Evolutionary conservation across 1,284 basidiomycete genomes (phyloP).

Genomic region (Irpex rosettiformis): DNA sequence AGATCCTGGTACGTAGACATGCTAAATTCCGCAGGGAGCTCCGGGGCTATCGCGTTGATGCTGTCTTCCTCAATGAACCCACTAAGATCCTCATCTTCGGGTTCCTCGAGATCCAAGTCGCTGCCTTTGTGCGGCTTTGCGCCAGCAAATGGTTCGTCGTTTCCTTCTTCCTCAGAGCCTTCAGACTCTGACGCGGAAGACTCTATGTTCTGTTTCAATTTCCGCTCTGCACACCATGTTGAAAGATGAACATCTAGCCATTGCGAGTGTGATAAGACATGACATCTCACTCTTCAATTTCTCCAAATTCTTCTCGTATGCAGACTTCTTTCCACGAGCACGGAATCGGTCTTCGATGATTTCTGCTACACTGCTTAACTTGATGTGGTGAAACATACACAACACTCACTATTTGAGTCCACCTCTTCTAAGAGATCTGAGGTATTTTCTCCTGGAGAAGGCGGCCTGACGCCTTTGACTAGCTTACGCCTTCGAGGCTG

Average conservation of each 20-base stretch:
- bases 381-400: neutral
- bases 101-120: slow-evolving; percentile 22
- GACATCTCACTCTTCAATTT: slow-evolving; percentile 52
- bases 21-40: slow-evolving; percentile 74
- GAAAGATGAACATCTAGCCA: slow-evolving; percentile 3
- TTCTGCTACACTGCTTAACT: slow-evolving; percentile 33
- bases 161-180: slow-evolving; percentile 23
- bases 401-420: slow-evolving; percentile 48
- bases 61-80: slow-evolving; percentile 76
- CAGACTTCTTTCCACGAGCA: slow-evolving; percentile 51
- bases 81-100: slow-evolving; percentile 37
- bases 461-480: slow-evolving; percentile 44
- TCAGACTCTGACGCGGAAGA: slow-evolving; percentile 36
- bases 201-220: slow-evolving; percentile 36
- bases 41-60: slow-evolving; percentile 30
- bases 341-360: slow-evolving; percentile 66
- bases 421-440: slow-evolving; percentile 52
- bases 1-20: slow-evolving; percentile 74
- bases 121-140: slow-evolving; percentile 35
- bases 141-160: slow-evolving; percentile 37
- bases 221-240: slow-evolving; percentile 45
- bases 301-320: slow-evolving; percentile 63
- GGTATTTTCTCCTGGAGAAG: slow-evolving; percentile 39
- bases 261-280: neutral
- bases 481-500: slow-evolving; percentile 40